Conservation (phyloP, 2,329 filamentous ascomycete genomes). For the Colletotrichum zoysiae region DNA sequence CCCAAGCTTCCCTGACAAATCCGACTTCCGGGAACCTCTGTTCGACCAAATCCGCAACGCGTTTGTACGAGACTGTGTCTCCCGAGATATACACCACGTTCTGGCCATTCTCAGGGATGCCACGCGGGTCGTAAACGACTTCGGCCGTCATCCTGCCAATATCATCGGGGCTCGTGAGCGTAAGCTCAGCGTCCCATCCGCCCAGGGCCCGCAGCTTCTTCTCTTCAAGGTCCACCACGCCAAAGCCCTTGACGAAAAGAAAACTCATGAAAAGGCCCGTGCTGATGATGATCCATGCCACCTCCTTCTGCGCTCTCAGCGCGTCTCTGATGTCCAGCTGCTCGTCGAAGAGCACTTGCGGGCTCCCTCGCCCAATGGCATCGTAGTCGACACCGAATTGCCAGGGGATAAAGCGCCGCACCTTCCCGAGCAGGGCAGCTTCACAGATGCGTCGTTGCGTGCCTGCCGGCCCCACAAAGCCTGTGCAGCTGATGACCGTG, state of each 20-base stretch:
- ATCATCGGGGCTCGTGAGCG: slow-evolving; percentile 72
- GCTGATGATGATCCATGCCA: slow-evolving; percentile 74
- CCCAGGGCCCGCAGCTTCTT: slow-evolving; percentile 66
- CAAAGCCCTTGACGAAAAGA: slow-evolving; percentile 73
- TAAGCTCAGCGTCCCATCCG: slow-evolving; percentile 72
- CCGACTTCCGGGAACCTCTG: slow-evolving; percentile 51
- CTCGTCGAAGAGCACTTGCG: slow-evolving; percentile 77
- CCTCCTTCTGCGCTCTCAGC: slow-evolving; percentile 60
- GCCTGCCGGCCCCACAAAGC: slow-evolving; percentile 67
- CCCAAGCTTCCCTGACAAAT: slow-evolving; percentile 65
- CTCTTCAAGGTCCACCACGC: slow-evolving; percentile 65
- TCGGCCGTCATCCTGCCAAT: slow-evolving; percentile 73
- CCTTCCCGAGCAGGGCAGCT: slow-evolving; percentile 65
- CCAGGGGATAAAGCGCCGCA: slow-evolving; percentile 74
- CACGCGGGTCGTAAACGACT: slow-evolving; percentile 59
- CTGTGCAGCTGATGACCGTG: slow-evolving; percentile 70
- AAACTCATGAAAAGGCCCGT: slow-evolving; percentile 80
- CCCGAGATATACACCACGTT: slow-evolving; percentile 69
- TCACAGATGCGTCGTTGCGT: slow-evolving; percentile 69
- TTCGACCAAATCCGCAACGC: slow-evolving; percentile 67
- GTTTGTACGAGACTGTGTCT: slow-evolving; percentile 70
- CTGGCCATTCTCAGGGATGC: slow-evolving; percentile 47
- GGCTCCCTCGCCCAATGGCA: slow-evolving; percentile 66
- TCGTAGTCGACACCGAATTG: slow-evolving; percentile 83
- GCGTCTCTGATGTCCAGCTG: slow-evolving; percentile 70